phyloP scores from a whole-genome alignment of 306 rosid genomes.

The Prunus mira region DNA sequence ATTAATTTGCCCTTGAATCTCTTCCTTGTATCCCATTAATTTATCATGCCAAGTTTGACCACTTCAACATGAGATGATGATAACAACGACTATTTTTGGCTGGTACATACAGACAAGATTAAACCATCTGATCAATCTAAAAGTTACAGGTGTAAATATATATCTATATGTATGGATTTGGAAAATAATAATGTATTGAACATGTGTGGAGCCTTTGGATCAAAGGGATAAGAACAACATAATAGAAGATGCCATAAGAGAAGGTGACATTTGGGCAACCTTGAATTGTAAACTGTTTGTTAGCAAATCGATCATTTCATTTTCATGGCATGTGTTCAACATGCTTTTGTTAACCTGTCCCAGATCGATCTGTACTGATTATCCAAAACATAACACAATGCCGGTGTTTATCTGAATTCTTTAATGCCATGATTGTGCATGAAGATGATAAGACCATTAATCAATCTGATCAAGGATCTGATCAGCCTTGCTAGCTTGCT shows the following conservation, averaged over 20 bases:
- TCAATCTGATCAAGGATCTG: not conserved
- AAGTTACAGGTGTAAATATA: not conserved
- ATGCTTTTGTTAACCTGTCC: not conserved
- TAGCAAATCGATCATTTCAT: not conserved
- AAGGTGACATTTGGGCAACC: not conserved
- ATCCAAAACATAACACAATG: not conserved
- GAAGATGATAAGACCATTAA: not conserved
- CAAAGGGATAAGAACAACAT: not conserved
- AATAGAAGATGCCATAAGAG: not conserved
- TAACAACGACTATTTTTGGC: not conserved
- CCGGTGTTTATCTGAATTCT: not conserved
- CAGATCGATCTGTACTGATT: not conserved
- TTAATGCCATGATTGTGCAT: not conserved
- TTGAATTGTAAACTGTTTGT: not conserved
- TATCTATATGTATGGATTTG: not conserved
- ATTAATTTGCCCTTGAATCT: not conserved
- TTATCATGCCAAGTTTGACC: not conserved
- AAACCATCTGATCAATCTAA: not conserved
- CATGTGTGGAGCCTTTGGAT: not conserved
- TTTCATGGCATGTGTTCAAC: not conserved
- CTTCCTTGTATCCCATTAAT: not conserved
- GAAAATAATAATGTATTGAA: not conserved
- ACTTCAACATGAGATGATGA: not conserved
- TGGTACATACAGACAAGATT: not conserved
- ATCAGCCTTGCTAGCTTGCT: not conserved